Percentiles rank a stretch among this genome's conserved stretches.
Evolutionary conservation across 768 basidiomycete genomes (phyloP).

Genomic region (Gymnopilus dilepis): DNA sequence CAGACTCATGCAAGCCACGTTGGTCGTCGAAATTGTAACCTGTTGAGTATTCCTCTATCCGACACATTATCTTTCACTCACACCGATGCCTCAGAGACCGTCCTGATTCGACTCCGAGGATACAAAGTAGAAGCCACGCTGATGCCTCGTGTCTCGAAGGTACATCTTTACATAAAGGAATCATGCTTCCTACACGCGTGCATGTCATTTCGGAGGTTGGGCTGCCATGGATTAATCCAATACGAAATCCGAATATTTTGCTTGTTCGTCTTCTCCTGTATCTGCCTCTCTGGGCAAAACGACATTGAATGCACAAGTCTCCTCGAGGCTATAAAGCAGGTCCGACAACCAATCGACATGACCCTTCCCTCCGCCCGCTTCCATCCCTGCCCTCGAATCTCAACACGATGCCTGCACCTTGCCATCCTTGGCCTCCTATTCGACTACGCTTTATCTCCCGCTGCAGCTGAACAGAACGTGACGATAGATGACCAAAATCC

Average conservation of each 20-base stretch:
- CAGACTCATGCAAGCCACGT: no score
- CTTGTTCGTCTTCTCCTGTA: not conserved
- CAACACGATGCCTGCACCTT: constrained; percentile 5
- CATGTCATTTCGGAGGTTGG: not conserved
- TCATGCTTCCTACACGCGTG: not conserved
- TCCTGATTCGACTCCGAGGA: not conserved
- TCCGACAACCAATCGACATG: not conserved
- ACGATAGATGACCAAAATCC: constrained; percentile 39
- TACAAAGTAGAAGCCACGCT: not conserved
- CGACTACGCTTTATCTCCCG: not conserved
- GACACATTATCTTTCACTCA: not conserved
- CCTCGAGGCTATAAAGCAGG: not conserved
- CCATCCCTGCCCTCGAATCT: not conserved
- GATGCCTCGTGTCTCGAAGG: not conserved
- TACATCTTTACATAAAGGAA: not conserved
- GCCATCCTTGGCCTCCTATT: constrained; percentile 7
- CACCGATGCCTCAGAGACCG: not conserved
- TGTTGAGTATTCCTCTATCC: no score
- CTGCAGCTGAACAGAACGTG: constrained; percentile 31
- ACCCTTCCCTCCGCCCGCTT: not conserved
- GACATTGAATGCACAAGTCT: not conserved
- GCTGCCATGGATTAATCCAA: not conserved
- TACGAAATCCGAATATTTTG: not conserved
- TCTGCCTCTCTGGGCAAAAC: not conserved
- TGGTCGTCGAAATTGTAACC: no score